phyloP scores from a whole-genome alignment of 2,329 filamentous ascomycete species.

The Xylogone sp. region DNA sequence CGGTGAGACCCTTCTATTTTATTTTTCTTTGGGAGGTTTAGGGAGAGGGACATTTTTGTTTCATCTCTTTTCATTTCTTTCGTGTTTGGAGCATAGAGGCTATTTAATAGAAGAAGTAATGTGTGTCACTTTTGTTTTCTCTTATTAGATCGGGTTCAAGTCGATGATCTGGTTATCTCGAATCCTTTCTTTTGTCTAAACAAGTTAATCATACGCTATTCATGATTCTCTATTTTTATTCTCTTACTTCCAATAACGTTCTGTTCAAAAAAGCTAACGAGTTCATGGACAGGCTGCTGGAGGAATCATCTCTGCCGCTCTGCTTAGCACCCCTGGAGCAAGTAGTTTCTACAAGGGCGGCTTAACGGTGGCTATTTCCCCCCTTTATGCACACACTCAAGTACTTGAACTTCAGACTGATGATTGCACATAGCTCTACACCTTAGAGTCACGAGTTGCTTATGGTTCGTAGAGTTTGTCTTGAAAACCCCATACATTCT shows the following conservation, averaged over 20 bases:
- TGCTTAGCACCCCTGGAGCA: conserved; percentile 56
- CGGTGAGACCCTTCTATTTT: conserved; percentile 32
- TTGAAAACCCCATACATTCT: too few relatives aligned
- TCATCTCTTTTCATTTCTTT: neutral
- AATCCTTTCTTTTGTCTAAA: too few relatives aligned
- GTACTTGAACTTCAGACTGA: neutral
- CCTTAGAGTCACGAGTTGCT: conserved; percentile 24
- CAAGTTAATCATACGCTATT: too few relatives aligned
- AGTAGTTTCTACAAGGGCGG: conserved; percentile 57
- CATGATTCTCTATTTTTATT: too few relatives aligned
- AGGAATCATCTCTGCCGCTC: conserved; percentile 55
- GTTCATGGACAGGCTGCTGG: conserved; percentile 47
- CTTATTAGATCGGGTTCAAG: too few relatives aligned
- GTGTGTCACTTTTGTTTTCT: too few relatives aligned
- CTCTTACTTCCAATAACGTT: too few relatives aligned
- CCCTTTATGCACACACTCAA: neutral
- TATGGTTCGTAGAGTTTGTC: conserved; percentile 27
- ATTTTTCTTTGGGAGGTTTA: neutral
- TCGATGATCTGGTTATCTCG: too few relatives aligned
- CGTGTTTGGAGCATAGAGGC: too few relatives aligned
- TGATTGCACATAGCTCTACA: conserved; percentile 23
- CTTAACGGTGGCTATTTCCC: conserved; percentile 39
- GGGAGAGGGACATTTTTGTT: too few relatives aligned
- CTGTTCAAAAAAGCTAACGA: too few relatives aligned
- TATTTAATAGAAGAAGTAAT: too few relatives aligned